Evolutionary conservation across 257 asterid species (phyloP).

Genomic region (Forsythia viridissima): DNA sequence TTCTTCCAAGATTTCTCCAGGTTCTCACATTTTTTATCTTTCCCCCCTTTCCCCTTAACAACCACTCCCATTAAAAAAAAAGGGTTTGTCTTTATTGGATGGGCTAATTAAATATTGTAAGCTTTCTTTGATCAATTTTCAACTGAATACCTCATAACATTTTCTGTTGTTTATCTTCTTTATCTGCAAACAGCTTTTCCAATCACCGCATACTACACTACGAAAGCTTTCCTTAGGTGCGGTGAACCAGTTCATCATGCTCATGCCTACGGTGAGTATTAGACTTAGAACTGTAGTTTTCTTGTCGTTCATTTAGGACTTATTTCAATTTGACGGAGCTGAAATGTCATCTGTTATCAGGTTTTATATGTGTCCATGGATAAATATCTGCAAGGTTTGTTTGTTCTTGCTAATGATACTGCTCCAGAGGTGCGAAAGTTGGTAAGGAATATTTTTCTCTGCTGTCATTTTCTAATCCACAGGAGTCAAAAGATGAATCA

Average conservation of each 20-base stretch:
- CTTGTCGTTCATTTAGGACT: conserved; percentile 8
- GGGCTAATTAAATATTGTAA: background rate
- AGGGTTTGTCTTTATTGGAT: background rate
- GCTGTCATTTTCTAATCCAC: background rate
- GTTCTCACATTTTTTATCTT: conserved; percentile 29
- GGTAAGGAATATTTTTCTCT: conserved; percentile 48
- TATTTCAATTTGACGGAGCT: conserved; percentile 10
- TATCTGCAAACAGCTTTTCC: conserved; percentile 74
- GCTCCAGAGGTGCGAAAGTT: conserved; percentile 85
- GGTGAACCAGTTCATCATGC: conserved; percentile 89
- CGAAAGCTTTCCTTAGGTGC: conserved; percentile 87
- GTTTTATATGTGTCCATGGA: conserved; percentile 73
- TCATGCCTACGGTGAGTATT: conserved; percentile 84
- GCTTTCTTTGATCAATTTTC: background rate
- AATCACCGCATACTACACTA: conserved; percentile 71
- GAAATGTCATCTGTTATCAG: conserved; percentile 38
- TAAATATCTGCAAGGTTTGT: conserved; percentile 87
- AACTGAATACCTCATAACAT: conserved; percentile 14
- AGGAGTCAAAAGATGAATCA: background rate
- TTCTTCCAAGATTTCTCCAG: conserved; percentile 88
- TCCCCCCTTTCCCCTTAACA: background rate
- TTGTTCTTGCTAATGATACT: conserved; percentile 83
- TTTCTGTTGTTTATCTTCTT: conserved; percentile 7
- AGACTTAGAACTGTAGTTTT: conserved; percentile 16
- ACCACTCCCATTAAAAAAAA: background rate